These are phyloP conservation scores for Acer campestre DNA, from an alignment of 345 rosid species.

Conservation along the genomic window DNA sequence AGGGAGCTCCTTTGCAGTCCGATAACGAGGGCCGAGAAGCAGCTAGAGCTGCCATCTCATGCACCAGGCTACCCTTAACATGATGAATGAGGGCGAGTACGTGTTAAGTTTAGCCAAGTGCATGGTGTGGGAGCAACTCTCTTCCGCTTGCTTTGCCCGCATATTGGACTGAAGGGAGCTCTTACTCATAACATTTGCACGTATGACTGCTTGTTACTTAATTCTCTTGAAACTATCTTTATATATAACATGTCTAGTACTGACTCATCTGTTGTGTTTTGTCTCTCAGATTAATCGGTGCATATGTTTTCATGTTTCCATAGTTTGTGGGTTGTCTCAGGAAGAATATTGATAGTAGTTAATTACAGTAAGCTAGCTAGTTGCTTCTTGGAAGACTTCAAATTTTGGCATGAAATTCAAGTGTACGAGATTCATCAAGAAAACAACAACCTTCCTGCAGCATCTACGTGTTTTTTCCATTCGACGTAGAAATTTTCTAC, in stretches of 20 bases:
- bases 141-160: constrained; percentile 49
- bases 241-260: not conserved
- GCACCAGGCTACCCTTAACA: constrained; percentile 46
- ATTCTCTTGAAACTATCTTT: not conserved
- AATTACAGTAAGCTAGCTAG: too few relatives aligned
- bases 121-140: constrained; percentile 73
- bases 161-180: constrained; percentile 84
- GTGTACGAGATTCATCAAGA: too few relatives aligned
- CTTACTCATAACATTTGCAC: not conserved
- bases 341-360: too few relatives aligned
- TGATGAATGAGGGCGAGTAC: not conserved
- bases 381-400: not conserved
- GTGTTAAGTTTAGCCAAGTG: constrained; percentile 44
- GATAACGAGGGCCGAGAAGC: constrained; percentile 45
- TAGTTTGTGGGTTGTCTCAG: too few relatives aligned
- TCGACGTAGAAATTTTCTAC: too few relatives aligned
- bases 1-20: constrained; percentile 64
- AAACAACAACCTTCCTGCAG: too few relatives aligned
- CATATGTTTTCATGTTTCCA: not conserved
- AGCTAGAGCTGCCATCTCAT: constrained; percentile 72
- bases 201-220: not conserved
- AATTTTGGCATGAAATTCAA: too few relatives aligned
- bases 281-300: not conserved
- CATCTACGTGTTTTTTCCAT: too few relatives aligned
- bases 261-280: not conserved